A percentile compares a stretch with the other conserved stretches of the same genome.
Evolutionary conservation across 83 land plant species (phyloP).

Genomic region (Picea abies): DNA sequence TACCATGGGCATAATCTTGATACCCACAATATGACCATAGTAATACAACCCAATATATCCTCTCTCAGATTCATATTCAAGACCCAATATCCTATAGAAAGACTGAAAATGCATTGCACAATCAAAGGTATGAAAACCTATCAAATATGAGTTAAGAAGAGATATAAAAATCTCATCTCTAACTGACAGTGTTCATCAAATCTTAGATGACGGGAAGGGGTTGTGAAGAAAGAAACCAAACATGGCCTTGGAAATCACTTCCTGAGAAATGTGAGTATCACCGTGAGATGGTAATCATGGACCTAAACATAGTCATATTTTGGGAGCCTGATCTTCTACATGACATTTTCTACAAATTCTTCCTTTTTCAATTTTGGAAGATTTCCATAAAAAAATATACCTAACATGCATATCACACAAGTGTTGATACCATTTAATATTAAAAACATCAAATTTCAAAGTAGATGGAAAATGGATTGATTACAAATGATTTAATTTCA

Average conservation of each 20-base stretch:
- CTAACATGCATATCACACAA: too few species aligned
- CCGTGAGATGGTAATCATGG: conserved; percentile 79
- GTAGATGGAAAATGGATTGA: too few species aligned
- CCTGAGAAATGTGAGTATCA: conserved; percentile 64
- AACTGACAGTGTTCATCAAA: conserved; percentile 70
- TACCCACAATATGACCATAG: conserved; percentile 63
- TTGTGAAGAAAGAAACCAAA: conserved; percentile 77
- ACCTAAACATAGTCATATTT: conserved; percentile 74
- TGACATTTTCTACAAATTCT: conserved; percentile 63
- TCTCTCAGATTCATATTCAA: conserved; percentile 66
- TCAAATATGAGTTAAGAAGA: conserved; percentile 60
- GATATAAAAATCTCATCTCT: conserved; percentile 67
- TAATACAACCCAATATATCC: conserved; percentile 74
- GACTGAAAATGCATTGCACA: conserved; percentile 77
- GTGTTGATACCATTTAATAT: too few species aligned
- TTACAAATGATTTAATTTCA: too few species aligned
- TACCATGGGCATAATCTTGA: conserved; percentile 74
- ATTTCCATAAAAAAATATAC: too few species aligned
- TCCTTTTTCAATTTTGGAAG: too few species aligned
- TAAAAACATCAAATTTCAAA: too few species aligned
- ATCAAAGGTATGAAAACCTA: conserved; percentile 79
- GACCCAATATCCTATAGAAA: conserved; percentile 72
- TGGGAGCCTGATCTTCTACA: conserved; percentile 47
- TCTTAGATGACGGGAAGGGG: conserved; percentile 77
- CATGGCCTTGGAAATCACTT: conserved; percentile 48